Percentiles rank a stretch among this genome's conserved stretches.
phyloP scores from a whole-genome alignment of 2,329 filamentous ascomycete genomes.

The Fusarium bulbicola region DNA sequence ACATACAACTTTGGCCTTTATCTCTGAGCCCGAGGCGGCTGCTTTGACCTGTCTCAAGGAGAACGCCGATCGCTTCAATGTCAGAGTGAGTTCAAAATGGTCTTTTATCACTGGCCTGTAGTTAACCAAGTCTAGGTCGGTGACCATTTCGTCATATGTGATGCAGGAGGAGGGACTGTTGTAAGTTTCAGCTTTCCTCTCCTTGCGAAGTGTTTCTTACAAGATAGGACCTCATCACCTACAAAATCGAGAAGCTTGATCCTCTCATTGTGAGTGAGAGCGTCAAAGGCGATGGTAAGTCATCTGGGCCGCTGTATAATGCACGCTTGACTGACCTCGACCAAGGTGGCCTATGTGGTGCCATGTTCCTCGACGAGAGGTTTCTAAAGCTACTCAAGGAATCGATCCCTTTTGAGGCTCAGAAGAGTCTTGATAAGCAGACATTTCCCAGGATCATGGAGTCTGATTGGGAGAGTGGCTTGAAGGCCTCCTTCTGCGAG shows the following conservation, averaged over 20 bases:
- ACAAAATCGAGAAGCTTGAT: slow-evolving; percentile 40
- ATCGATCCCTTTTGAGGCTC: slow-evolving; percentile 29
- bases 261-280: slow-evolving; percentile 49
- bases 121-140: slow-evolving; percentile 22
- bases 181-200: slow-evolving; percentile 32
- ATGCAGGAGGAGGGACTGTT: slow-evolving; percentile 51
- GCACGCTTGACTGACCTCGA: neutral
- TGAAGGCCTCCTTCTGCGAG: slow-evolving; percentile 41
- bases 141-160: slow-evolving; percentile 47
- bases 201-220: neutral
- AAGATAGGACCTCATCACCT: slow-evolving; percentile 52
- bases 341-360: slow-evolving; percentile 52
- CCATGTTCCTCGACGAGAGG: slow-evolving; percentile 52
- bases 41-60: slow-evolving; percentile 50
- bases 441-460: slow-evolving; percentile 33
- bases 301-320: neutral
- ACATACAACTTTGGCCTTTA: slow-evolving; percentile 47
- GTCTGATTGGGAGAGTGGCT: slow-evolving; percentile 43
- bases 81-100: slow-evolving; percentile 29
- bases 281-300: slow-evolving; percentile 50
- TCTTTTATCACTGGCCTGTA: neutral
- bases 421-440: slow-evolving; percentile 6
- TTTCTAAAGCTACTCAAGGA: slow-evolving; percentile 45
- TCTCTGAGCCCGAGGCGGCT: slow-evolving; percentile 58
- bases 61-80: slow-evolving; percentile 30